These are phyloP conservation scores for Rhodotorula sp. DNA, from an alignment of 1,284 basidiomycete species.

Conservation along the genomic window DNA sequence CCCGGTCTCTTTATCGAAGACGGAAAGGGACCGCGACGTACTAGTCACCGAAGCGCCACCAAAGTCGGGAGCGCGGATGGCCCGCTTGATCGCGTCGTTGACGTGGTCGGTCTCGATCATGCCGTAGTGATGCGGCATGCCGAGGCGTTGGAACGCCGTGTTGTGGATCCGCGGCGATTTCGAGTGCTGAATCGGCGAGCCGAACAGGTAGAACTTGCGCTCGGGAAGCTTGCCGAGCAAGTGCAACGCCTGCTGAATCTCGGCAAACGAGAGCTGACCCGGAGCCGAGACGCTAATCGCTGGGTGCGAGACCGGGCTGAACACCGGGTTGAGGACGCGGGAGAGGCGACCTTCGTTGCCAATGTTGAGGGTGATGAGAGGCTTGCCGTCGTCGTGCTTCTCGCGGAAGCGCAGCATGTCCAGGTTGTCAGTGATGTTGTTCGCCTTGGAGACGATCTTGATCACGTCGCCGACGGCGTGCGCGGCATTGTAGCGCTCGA, in stretches of 20 bases:
- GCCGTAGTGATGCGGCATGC: slow-evolving; percentile 76
- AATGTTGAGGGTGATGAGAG: slow-evolving; percentile 93
- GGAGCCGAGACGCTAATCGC: slow-evolving; percentile 79
- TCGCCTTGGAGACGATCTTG: slow-evolving; percentile 88
- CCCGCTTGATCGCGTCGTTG: slow-evolving; percentile 63
- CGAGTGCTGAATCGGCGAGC: slow-evolving; percentile 81
- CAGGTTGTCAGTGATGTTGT: slow-evolving; percentile 73
- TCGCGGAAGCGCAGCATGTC: slow-evolving; percentile 67
- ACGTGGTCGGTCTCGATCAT: slow-evolving; percentile 72
- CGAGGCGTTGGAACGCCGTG: slow-evolving; percentile 74
- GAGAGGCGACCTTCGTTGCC: slow-evolving; percentile 84
- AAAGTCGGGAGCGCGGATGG: slow-evolving; percentile 69
- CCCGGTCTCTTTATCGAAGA: too few species aligned
- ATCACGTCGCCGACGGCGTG: slow-evolving; percentile 75
- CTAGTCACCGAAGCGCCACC: slow-evolving; percentile 90
- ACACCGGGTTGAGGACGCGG: slow-evolving; percentile 76
- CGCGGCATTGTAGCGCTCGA: slow-evolving; percentile 67
- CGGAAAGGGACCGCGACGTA: slow-evolving; percentile 20
- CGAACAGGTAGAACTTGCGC: slow-evolving; percentile 79
- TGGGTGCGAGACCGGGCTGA: slow-evolving; percentile 88
- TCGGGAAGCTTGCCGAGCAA: slow-evolving; percentile 74
- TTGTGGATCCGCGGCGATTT: slow-evolving; percentile 94
- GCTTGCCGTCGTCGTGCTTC: slow-evolving; percentile 57
- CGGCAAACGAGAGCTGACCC: slow-evolving; percentile 81
- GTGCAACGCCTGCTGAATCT: slow-evolving; percentile 78